These are phyloP conservation scores for Leccinum subgranulosum DNA, from an alignment of 768 basidiomycete genomes.

Conservation along the genomic window DNA sequence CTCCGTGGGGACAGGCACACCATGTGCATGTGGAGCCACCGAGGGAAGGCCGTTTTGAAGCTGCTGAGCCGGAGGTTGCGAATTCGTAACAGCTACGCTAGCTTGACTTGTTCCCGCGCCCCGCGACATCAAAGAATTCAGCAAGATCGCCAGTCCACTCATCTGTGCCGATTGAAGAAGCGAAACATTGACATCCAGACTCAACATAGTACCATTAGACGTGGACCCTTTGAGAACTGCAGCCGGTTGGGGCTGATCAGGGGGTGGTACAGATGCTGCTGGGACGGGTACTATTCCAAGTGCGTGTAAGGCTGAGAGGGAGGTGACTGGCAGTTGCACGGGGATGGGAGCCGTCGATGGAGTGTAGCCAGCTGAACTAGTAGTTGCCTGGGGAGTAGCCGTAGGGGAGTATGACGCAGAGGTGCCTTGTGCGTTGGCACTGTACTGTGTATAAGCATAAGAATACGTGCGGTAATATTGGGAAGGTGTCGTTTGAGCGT, in stretches of 20 bases:
- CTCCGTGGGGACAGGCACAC: constrained; percentile 7
- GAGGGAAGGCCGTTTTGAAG: constrained; percentile 16
- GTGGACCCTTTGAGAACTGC: constrained; percentile 74
- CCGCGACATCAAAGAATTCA: constrained; percentile 68
- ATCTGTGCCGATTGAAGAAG: constrained; percentile 72
- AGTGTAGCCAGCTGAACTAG: constrained; percentile 29
- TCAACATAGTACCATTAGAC: constrained; percentile 68
- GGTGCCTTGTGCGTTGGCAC: constrained; percentile 20
- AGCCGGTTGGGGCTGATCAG: constrained; percentile 64
- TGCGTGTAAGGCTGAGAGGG: constrained; percentile 55
- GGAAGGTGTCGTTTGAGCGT: constrained; percentile 36
- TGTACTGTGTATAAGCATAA: constrained; percentile 63
- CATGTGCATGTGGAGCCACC: constrained; percentile 2
- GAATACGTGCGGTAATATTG: constrained; percentile 66
- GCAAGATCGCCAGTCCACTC: constrained; percentile 66
- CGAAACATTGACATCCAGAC: constrained; percentile 76
- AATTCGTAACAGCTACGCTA: constrained; percentile 4
- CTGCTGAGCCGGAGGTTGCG: constrained; percentile 12
- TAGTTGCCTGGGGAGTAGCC: constrained; percentile 35
- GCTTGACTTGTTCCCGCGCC: constrained; percentile 25
- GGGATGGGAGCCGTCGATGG: constrained; percentile 42
- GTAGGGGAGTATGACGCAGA: constrained; percentile 27
- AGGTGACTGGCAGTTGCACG: constrained; percentile 65
- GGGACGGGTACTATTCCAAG: constrained; percentile 75
- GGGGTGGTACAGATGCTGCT: constrained; percentile 46